Evolutionary conservation across 495 filamentous ascomycete species (phyloP), one percentile per base, ranked within the genome.

Genomic region (Cercophora samala): DNA sequence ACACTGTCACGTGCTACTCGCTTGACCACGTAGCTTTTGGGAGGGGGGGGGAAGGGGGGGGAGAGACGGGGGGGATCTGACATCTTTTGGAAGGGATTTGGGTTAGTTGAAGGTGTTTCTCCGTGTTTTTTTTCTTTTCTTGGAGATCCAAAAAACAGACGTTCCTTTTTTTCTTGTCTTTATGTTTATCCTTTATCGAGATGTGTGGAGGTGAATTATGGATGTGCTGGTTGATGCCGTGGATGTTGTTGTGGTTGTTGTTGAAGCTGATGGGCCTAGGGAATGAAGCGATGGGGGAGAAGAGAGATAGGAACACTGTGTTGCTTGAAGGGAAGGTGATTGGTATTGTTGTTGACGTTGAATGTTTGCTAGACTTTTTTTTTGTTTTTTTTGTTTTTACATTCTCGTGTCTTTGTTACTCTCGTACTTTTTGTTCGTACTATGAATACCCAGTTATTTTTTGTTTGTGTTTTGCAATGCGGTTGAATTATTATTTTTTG

Each of bases 371-470:
- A 46, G 37, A 46, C 26, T 29, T 29, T 29, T 29, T 8, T 29
- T 29, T 29, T 60, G 15, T 52, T 53, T 8, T 54, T 66, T 58
- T 29, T 37, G n/a, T 25, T 26, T 46, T 46, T 46, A 46, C 11
- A 46, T 46, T n/a, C 37, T 17, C 11, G 8, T 9, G 8, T 46
- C 3, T 8, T 32, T 8, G 29, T 32, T 32, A 32, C 8, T 32
- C 29, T 29, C 37, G 37, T 46, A 46, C 37, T 46, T 46, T 46
- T 46, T 46, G 26, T 46, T 46, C 37, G 37, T 46, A 46, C 37
- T 13, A 46, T 46, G 37, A 46, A 46, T 46, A 46, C 37, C 37
- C 37, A 46, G 37, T 17, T 46, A 46, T 46, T 17, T 46, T 46
- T 46, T 46, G 8, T 46, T n/a, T 46, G 13, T 29, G 5, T 46